A percentile compares a stretch with the other conserved stretches of the same genome.
Evolutionary conservation across 2,329 filamentous ascomycete species (phyloP).

Genomic region (Cordyceps farinosa): DNA sequence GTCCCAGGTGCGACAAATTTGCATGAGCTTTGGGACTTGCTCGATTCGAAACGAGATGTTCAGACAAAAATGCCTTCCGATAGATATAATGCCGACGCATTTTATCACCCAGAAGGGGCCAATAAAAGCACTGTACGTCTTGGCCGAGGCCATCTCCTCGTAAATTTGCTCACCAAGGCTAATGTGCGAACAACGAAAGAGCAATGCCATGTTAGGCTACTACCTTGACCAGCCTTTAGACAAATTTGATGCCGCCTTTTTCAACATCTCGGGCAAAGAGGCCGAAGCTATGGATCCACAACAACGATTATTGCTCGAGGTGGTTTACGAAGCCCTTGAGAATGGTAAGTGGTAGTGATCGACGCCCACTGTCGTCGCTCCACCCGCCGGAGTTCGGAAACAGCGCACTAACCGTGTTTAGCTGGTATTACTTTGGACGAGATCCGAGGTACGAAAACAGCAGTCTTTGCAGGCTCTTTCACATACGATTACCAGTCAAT

Average conservation of each 20-base stretch:
- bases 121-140: conserved; percentile 23
- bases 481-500: conserved; percentile 28
- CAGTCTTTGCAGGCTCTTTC: conserved; percentile 32
- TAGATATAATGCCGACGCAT: conserved; percentile 8
- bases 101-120: conserved; percentile 19
- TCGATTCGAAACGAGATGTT: conserved; percentile 33
- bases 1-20: conserved; percentile 28
- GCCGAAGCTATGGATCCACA: conserved; percentile 14
- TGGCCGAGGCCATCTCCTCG: too few species aligned
- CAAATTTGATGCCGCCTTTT: background rate
- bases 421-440: conserved; percentile 20
- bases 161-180: background rate
- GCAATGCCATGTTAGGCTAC: background rate
- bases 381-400: background rate
- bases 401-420: background rate
- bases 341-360: background rate
- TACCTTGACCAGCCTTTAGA: conserved; percentile 1
- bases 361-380: background rate
- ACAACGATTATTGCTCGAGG: conserved; percentile 9
- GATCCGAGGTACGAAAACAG: conserved; percentile 24
- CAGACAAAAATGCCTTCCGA: conserved; percentile 32
- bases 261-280: conserved; percentile 7
- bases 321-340: conserved; percentile 13
- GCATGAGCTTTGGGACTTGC: conserved; percentile 30
- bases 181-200: background rate